phyloP scores from a whole-genome alignment of 192 early-diverging fungal species.

The Hyaloraphidium curvatum region DNA sequence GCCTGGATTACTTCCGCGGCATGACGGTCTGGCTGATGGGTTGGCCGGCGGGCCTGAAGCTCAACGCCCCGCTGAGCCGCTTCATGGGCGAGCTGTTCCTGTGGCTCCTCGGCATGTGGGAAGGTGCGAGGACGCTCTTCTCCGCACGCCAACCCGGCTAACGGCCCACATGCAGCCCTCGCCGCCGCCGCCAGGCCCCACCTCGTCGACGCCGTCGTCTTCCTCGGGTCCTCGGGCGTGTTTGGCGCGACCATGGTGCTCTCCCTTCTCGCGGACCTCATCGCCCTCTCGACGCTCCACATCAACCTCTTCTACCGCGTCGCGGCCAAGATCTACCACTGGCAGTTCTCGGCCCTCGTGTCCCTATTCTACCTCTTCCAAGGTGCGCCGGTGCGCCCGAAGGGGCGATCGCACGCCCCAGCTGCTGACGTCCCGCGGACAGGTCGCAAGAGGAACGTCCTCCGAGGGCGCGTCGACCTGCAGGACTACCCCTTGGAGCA shows the following conservation, averaged over 20 bases:
- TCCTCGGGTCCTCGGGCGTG: conserved; percentile 53
- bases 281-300: conserved; percentile 72
- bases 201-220: conserved; percentile 36
- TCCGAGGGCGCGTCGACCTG: conserved; percentile 79
- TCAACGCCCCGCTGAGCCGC: conserved; percentile 70
- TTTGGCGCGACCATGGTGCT: conserved; percentile 74
- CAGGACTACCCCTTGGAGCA: conserved; percentile 93
- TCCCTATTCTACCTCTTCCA: conserved; percentile 85
- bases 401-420: not conserved
- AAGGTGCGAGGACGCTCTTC: conserved; percentile 18
- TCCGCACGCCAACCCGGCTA: not conserved
- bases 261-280: conserved; percentile 61
- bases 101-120: conserved; percentile 77
- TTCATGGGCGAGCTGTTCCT: conserved; percentile 85
- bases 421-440: not conserved
- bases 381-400: conserved; percentile 26
- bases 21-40: conserved; percentile 80
- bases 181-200: conserved; percentile 9
- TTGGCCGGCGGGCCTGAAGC: conserved; percentile 87
- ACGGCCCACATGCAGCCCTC: conserved; percentile 9
- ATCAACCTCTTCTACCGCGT: conserved; percentile 92
- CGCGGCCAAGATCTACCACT: conserved; percentile 77
- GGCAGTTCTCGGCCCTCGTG: conserved; percentile 67
- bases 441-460: conserved; percentile 67
- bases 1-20: conserved; percentile 42